A percentile compares a stretch with the other conserved stretches of the same genome.
These are phyloP conservation scores for Scytalidium sp. DNA, from an alignment of 2,329 filamentous ascomycete genomes.

Conservation along the genomic window DNA sequence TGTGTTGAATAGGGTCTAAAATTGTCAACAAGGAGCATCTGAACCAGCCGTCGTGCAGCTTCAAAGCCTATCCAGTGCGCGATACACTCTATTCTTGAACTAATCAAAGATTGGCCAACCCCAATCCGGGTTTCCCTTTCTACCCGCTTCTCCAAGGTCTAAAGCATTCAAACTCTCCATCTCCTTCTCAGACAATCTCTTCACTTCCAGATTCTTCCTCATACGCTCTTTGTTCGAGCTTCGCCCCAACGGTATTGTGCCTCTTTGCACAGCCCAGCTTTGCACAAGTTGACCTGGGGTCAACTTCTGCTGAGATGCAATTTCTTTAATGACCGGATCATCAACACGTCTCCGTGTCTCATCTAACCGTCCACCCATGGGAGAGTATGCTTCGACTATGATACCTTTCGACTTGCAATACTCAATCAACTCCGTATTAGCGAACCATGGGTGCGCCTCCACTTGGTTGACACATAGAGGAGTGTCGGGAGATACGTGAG, in stretches of 20 bases:
- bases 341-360: too few relatives aligned
- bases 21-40: too few relatives aligned
- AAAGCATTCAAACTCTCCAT: too few relatives aligned
- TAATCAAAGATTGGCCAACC: too few relatives aligned
- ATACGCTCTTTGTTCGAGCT: slow-evolving; percentile 56
- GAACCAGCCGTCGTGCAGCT: too few relatives aligned
- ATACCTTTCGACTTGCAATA: slow-evolving; percentile 42
- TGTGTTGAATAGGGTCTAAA: too few relatives aligned
- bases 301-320: slow-evolving; percentile 59
- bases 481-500: slow-evolving; percentile 47
- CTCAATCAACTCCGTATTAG: slow-evolving; percentile 45
- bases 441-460: slow-evolving; percentile 49
- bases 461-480: slow-evolving; percentile 54
- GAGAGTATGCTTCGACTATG: slow-evolving; percentile 42
- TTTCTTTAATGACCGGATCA: slow-evolving; percentile 53
- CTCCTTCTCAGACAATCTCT: slow-evolving; percentile 13
- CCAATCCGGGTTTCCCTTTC: too few relatives aligned
- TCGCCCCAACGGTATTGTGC: slow-evolving; percentile 68
- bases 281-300: slow-evolving; percentile 60
- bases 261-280: slow-evolving; percentile 67
- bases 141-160: too few relatives aligned
- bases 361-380: too few relatives aligned
- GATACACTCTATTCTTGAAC: too few relatives aligned
- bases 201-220: slow-evolving; percentile 33
- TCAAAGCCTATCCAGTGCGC: too few relatives aligned